Evolutionary conservation across 768 basidiomycete species (phyloP), one percentile per base, ranked within the genome.

Genomic region (Lenzites betulinus): DNA sequence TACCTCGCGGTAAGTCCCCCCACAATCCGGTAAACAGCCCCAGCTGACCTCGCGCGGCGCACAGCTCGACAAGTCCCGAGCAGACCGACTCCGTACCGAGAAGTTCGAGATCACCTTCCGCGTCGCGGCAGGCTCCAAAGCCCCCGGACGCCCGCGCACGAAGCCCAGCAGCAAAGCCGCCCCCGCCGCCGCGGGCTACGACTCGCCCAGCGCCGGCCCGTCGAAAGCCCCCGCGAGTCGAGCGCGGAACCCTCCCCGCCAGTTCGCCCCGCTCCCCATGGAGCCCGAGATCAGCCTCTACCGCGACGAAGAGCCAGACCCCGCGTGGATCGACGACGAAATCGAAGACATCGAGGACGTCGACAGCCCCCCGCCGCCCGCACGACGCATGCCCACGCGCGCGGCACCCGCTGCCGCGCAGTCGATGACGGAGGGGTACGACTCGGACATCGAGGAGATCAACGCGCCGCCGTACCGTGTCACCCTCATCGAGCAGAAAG

Each of bases 311-410:
- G 59, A 52, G 47, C 35, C 51, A 1, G 62, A 63, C 15, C 22
- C 49, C 12, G 67, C 67, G 44, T 54, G 35, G 30, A 4, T 42
- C 13, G 62, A 64, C 20, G 47, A 58, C 47, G 61, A 64, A 46
- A 58, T 63, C 28, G 59, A 62, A n/a, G 62, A 65, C 23, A 48
- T 62, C 38, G 35, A 36, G 35, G 7, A 36, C 35, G 9, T 47
- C 63, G 18, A 66, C n/a, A n/a, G 62, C 50, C 63, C 63, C 18
- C 49, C 44, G 0, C 61, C 51, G 11, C 38, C 42, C 2, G 35
- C 52, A 13, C 57, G 61, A 15, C 61, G 60, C 33, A 48, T 43
- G 42, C 53, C 48, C 49, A 55, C 53, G 6, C 60, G 60, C 42
- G 49, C 58, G 48, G 50, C 62, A 18, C 58, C 63, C 13, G 63